Evolutionary conservation across 2,329 filamentous ascomycete genomes (phyloP).

Genomic region (Dothiorella sarmentorum): DNA sequence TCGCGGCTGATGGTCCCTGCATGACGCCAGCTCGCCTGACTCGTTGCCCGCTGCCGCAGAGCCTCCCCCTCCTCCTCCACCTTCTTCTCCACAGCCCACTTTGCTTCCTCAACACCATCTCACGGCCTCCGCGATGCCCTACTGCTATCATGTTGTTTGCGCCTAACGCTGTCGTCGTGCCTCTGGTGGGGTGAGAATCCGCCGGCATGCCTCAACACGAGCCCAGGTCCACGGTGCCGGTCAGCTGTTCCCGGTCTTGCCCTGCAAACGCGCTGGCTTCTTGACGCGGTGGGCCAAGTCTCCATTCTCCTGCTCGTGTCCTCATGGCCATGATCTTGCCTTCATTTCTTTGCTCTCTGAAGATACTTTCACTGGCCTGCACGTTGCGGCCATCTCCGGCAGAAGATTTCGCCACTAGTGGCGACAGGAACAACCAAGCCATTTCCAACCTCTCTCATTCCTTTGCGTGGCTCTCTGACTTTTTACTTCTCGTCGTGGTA

Average conservation of each 20-base stretch:
- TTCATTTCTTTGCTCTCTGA: background rate
- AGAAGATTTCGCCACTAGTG: background rate
- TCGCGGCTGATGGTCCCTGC: conserved; percentile 10
- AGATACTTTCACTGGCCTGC: too few species aligned
- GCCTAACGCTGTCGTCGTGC: background rate
- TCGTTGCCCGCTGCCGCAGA: conserved; percentile 9
- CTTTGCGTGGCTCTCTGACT: background rate
- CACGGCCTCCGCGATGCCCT: background rate
- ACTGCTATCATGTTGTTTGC: background rate
- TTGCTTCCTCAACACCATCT: conserved; percentile 6
- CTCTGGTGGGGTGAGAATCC: too few species aligned
- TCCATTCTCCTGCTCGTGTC: background rate
- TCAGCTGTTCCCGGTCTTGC: background rate
- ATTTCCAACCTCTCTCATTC: background rate
- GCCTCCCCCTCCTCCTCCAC: conserved; percentile 4
- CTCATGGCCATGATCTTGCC: background rate
- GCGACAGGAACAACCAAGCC: background rate
- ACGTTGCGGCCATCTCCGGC: background rate
- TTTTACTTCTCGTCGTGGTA: background rate
- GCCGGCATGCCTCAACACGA: background rate
- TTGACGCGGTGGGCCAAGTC: background rate
- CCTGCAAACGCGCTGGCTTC: background rate
- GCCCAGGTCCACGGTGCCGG: background rate
- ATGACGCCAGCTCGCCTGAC: background rate
- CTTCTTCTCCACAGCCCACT: too few species aligned